Percentiles rank a stretch among this genome's conserved stretches.
Evolutionary conservation across 1,284 basidiomycete genomes (phyloP).

Genomic region (Wolfiporia cocos): DNA sequence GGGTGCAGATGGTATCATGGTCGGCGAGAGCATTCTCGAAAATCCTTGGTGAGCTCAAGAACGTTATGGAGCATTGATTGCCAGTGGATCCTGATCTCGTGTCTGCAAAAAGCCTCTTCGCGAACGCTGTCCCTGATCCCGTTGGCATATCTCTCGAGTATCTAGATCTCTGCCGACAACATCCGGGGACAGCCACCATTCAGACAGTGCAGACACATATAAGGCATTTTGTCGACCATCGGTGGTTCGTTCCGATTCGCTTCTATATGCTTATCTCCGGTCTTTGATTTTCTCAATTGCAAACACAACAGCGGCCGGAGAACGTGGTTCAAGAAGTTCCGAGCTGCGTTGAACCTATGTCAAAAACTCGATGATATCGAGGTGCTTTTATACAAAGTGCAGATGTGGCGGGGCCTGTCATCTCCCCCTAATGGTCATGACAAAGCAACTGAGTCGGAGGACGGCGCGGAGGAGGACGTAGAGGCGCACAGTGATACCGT

Average conservation of each 20-base stretch:
- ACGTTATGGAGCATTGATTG: too few species aligned
- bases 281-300: neutral
- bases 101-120: constrained; percentile 61
- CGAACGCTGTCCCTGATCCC: constrained; percentile 46
- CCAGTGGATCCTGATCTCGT: too few species aligned
- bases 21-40: constrained; percentile 64
- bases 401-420: constrained; percentile 43
- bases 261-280: too few species aligned
- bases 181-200: constrained; percentile 41
- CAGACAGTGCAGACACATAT: constrained; percentile 50
- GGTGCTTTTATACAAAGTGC: constrained; percentile 38
- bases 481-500: constrained; percentile 2
- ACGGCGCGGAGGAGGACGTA: constrained; percentile 2
- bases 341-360: constrained; percentile 35
- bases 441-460: neutral
- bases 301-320: constrained; percentile 34
- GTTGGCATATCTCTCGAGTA: constrained; percentile 60
- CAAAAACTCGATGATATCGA: constrained; percentile 41
- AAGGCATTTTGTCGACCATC: constrained; percentile 54
- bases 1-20: constrained; percentile 72
- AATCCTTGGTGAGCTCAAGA: constrained; percentile 53
- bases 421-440: constrained; percentile 2
- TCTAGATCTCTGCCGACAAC: constrained; percentile 44
- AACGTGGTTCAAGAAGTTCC: constrained; percentile 53
- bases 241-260: constrained; percentile 40